A percentile compares a stretch with the other conserved stretches of the same genome.
Evolutionary conservation across 1,284 basidiomycete genomes (phyloP).

Genomic region (Sanghuangporus sanghuang): DNA sequence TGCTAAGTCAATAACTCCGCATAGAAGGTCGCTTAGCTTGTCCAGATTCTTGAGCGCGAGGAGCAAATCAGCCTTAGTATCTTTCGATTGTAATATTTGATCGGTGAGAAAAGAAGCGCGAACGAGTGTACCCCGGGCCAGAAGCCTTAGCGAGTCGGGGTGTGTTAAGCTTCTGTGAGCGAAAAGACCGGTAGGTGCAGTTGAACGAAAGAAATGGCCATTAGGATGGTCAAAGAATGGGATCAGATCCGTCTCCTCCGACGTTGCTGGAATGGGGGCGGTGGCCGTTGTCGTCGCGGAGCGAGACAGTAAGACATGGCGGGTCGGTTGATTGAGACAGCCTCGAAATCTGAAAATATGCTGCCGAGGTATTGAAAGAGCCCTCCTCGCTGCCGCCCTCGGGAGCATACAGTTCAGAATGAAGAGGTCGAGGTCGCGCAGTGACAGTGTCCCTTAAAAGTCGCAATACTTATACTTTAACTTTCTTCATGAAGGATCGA

Average conservation of each 20-base stretch:
- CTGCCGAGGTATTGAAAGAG: conserved; percentile 28
- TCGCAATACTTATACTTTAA: neutral
- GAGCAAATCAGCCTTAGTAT: conserved; percentile 66
- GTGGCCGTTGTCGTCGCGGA: conserved; percentile 26
- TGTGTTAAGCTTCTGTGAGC: conserved; percentile 57
- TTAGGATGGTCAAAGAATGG: conserved; percentile 68
- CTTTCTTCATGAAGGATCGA: neutral
- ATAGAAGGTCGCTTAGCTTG: conserved; percentile 90
- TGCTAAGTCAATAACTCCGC: conserved; percentile 94
- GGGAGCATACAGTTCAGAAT: conserved; percentile 21
- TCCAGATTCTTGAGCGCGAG: conserved; percentile 93
- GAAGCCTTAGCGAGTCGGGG: conserved; percentile 54
- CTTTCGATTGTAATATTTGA: conserved; percentile 61
- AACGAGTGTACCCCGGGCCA: conserved; percentile 67
- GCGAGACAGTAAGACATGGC: neutral
- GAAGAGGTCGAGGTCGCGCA: neutral
- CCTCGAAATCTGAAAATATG: conserved; percentile 37
- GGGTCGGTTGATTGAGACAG: conserved; percentile 30
- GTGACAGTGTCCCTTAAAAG: neutral
- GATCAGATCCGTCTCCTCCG: conserved; percentile 59
- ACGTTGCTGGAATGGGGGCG: conserved; percentile 47
- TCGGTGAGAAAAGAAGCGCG: conserved; percentile 72
- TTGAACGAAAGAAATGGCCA: conserved; percentile 31
- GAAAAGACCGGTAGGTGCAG: conserved; percentile 64
- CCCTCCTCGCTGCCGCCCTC: conserved; percentile 53